Percentiles rank a stretch among this genome's conserved stretches.
Conservation (phyloP, 75 land plant genomes). For the Isoetes taiwanensis region DNA sequence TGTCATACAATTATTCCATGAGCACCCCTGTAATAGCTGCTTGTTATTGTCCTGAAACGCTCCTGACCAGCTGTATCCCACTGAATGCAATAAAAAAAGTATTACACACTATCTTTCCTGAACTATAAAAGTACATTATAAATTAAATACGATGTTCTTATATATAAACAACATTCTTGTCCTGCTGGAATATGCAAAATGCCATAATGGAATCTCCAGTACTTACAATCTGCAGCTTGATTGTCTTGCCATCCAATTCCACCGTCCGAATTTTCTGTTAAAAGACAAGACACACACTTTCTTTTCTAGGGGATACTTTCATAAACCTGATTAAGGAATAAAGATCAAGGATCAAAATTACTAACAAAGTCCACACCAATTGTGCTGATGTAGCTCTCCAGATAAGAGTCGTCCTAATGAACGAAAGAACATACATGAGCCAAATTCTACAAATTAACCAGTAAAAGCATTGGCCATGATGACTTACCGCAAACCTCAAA, state of each 20-base stretch:
- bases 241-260: constrained; percentile 85
- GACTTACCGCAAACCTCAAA: constrained; percentile 40
- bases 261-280: constrained; percentile 65
- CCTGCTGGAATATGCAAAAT: too few species aligned
- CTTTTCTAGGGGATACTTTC: too few species aligned
- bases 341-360: background rate
- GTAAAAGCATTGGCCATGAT: too few species aligned
- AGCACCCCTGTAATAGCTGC: constrained; percentile 89
- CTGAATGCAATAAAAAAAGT: constrained; percentile 30
- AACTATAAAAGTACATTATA: background rate
- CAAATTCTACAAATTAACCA: constrained; percentile 1
- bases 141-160: background rate
- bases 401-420: constrained; percentile 65
- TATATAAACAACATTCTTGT: background rate
- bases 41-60: constrained; percentile 84
- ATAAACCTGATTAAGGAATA: constrained; percentile 16
- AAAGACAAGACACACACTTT: background rate
- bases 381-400: constrained; percentile 82
- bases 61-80: constrained; percentile 98
- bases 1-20: constrained; percentile 81
- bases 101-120: too few species aligned
- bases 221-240: constrained; percentile 87
- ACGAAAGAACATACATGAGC: background rate
- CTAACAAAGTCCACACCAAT: constrained; percentile 81
- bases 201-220: background rate